These are phyloP conservation scores for Aspergillus sp. DNA, from an alignment of 2,329 filamentous ascomycete genomes.

Conservation along the genomic window DNA sequence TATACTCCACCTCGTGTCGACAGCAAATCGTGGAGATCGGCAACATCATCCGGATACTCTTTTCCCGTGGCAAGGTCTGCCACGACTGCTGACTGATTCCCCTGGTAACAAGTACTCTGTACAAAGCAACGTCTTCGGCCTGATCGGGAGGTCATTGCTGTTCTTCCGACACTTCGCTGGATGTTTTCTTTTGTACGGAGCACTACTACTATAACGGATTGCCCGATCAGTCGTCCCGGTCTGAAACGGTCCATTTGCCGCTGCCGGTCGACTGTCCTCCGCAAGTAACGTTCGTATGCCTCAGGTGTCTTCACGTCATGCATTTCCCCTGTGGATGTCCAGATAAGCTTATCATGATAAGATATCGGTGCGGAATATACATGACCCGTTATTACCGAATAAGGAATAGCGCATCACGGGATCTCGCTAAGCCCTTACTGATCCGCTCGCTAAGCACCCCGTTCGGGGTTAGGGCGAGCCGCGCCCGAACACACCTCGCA, in stretches of 20 bases:
- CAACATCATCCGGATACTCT: constrained; percentile 26
- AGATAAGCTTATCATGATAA: background rate
- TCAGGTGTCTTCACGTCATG: background rate
- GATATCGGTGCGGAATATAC: background rate
- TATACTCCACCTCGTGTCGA: background rate
- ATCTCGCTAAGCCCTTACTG: constrained; percentile 27
- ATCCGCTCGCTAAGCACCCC: constrained; percentile 28
- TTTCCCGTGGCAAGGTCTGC: constrained; percentile 18
- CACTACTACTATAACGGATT: too few relatives aligned
- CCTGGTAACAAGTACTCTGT: background rate
- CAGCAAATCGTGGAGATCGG: constrained; percentile 23
- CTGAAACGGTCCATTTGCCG: constrained; percentile 15
- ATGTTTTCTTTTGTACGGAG: too few relatives aligned
- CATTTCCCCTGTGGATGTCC: background rate
- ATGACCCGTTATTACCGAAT: constrained; percentile 4
- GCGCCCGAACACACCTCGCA: constrained; percentile 30
- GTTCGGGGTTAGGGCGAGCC: constrained; percentile 27
- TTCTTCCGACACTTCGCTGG: too few relatives aligned
- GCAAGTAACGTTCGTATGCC: background rate
- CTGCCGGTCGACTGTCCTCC: constrained; percentile 1
- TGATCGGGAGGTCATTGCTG: too few relatives aligned
- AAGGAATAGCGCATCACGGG: constrained; percentile 22
- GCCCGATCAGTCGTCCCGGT: constrained; percentile 7
- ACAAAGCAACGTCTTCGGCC: background rate
- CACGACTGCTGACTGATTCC: background rate